These are phyloP conservation scores for Fomes fomentarius DNA, from an alignment of 1,284 basidiomycete genomes.

Conservation along the genomic window DNA sequence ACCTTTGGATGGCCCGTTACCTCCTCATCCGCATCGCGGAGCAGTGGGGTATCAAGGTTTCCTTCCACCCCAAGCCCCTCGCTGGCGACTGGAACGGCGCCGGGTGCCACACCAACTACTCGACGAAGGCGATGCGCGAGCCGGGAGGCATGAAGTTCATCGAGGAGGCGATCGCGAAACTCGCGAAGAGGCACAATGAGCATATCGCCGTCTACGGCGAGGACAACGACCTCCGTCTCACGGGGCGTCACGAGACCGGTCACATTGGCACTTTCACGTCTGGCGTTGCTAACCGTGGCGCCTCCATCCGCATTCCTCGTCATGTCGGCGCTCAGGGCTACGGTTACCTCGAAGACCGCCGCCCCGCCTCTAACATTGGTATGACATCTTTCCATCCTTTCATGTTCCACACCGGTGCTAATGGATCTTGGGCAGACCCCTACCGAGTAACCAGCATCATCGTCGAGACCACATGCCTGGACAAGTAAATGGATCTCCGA, in stretches of 20 bases:
- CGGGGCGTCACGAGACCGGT: constrained; percentile 95
- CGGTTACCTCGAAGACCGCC: constrained; percentile 96
- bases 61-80: constrained; percentile 99
- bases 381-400: constrained; percentile 35
- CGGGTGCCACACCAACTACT: constrained; percentile 95
- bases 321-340: constrained; percentile 92
- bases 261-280: constrained; percentile 93
- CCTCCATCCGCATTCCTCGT: constrained; percentile 92
- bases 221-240: constrained; percentile 93
- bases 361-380: constrained; percentile 98
- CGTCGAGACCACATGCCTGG: constrained; percentile 85
- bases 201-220: constrained; percentile 98
- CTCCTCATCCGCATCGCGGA: constrained; percentile 93
- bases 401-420: too few species aligned
- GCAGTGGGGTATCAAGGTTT: constrained; percentile 97
- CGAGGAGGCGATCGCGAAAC: constrained; percentile 92
- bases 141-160: constrained; percentile 94
- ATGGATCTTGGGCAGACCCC: too few species aligned
- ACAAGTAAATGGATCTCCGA: constrained; percentile 25
- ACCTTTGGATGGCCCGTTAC: constrained; percentile 96
- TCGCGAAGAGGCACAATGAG: constrained; percentile 82
- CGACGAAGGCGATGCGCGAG: constrained; percentile 90
- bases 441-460: constrained; percentile 91
- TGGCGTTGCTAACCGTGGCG: constrained; percentile 97
- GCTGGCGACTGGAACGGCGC: constrained; percentile 99